Evolutionary conservation across 768 basidiomycete genomes (phyloP).

Genomic region (Hygrocybe punicea): DNA sequence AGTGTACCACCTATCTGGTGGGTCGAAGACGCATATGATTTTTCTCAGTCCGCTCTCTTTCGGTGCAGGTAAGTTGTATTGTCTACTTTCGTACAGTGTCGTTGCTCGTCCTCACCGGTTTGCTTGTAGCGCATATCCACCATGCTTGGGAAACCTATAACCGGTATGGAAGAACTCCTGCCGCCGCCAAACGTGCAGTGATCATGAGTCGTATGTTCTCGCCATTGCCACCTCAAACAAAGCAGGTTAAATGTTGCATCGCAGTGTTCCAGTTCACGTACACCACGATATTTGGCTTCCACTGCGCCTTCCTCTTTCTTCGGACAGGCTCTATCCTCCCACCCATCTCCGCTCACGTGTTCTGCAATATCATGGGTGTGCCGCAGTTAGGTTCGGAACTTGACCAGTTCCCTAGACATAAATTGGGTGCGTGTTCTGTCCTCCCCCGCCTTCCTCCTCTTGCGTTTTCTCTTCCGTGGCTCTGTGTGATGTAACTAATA

Average conservation of each 20-base stretch:
- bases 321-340: conserved; percentile 81
- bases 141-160: conserved; percentile 87
- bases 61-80: conserved; percentile 70
- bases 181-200: conserved; percentile 63
- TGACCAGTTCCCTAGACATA: no score
- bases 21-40: conserved; percentile 56
- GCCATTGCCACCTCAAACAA: background rate
- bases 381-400: no score
- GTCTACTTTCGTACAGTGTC: background rate
- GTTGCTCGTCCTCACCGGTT: background rate
- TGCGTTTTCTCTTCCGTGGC: no score
- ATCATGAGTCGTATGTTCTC: conserved; percentile 48
- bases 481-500: no score
- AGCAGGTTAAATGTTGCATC: background rate
- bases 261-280: conserved; percentile 85
- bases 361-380: no score
- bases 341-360: conserved; percentile 69
- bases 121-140: conserved; percentile 76
- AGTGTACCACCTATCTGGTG: conserved; percentile 64
- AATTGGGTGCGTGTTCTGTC: no score
- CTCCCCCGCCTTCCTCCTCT: no score
- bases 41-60: conserved; percentile 83
- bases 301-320: conserved; percentile 80
- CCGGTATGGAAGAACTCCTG: conserved; percentile 60
- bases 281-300: conserved; percentile 91